Percentiles rank a stretch among this genome's conserved stretches.
Conservation (phyloP, 2,329 filamentous ascomycete species). For the Trichoderma atrobrunneum region DNA sequence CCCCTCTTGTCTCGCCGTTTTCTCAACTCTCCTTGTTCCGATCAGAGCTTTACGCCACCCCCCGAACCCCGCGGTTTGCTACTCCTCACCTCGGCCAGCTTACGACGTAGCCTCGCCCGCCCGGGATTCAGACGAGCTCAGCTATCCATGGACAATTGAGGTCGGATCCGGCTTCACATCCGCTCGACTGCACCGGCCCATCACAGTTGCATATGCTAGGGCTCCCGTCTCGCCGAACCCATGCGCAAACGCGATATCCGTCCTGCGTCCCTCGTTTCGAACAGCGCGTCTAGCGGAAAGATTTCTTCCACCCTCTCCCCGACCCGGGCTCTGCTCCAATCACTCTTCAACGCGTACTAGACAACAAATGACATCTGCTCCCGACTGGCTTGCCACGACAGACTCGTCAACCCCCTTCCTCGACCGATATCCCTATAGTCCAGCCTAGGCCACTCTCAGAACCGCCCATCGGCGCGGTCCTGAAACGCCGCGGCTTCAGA, state of each 20-base stretch:
- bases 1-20: neutral
- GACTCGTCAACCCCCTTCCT: conserved; percentile 6
- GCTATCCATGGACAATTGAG: conserved; percentile 20
- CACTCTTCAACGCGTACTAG: conserved; percentile 14
- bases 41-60: conserved; percentile 10
- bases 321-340: conserved; percentile 16
- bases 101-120: neutral
- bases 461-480: conserved; percentile 31
- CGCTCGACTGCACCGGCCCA: conserved; percentile 16
- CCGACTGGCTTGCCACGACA: conserved; percentile 21
- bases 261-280: conserved; percentile 33
- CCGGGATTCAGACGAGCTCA: neutral
- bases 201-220: conserved; percentile 25
- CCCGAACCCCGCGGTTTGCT: conserved; percentile 11
- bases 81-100: conserved; percentile 8
- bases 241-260: conserved; percentile 41
- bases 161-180: conserved; percentile 7
- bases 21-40: neutral
- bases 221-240: conserved; percentile 29
- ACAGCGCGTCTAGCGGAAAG: conserved; percentile 31
- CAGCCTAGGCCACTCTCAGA: conserved; percentile 27
- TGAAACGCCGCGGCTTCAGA: conserved; percentile 18
- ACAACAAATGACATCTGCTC: conserved; percentile 28
- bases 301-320: conserved; percentile 23
- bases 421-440: conserved; percentile 23